Evolutionary conservation across 2,329 filamentous ascomycete genomes (phyloP), one percentile per base, ranked within the genome.

Genomic region (Cladosporium sp.): DNA sequence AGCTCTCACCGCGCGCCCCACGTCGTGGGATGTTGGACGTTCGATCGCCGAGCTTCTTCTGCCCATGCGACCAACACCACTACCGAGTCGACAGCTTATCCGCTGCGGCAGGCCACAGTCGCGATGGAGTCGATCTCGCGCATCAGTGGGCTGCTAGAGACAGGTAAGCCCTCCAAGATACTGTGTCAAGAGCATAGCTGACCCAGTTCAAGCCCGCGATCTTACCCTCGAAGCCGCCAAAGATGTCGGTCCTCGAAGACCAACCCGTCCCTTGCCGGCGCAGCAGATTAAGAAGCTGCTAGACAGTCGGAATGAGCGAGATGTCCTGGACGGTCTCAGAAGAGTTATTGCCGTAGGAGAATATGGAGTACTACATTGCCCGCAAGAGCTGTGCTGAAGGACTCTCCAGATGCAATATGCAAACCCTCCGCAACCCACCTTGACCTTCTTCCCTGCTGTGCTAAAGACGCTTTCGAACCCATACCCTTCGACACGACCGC

Each of bases 401-500:
- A 59, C 58, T 24, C 39, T 45, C 25, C 69, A 96, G 91, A 93
- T 97, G 88, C 96, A 96, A 85, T 97, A 97, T 77, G 86, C 89
- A 68, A 89, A 93, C 71, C 88, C 91, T 65, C 86, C 89, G 66
- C 90, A 95, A 72, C 88, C 90, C 65, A 96, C 91, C 58, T 81
- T 96, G 2, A 87, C 90, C 20, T 96, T 93, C 80, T 99, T 99
- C 80, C 96, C 93, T n/a, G 89, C 91, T 22, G 89, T 99, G 56
- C 91, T 99, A 73, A 99, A 99, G 78, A 99, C 97, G 67, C 91
- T 97, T 59, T 93, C 93, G 25, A 96, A 90, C 36, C 89, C 92
- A 13, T 96, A 91, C 68, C 82, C 97, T 67, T 91, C 96, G 69
- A 92, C 97, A 74, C 95, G 97, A 77, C 97, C 97, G 74, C 85